Base-by-base conservation (phyloP, 306 rosid species). In the Sechiopsis laciniata region DNA sequence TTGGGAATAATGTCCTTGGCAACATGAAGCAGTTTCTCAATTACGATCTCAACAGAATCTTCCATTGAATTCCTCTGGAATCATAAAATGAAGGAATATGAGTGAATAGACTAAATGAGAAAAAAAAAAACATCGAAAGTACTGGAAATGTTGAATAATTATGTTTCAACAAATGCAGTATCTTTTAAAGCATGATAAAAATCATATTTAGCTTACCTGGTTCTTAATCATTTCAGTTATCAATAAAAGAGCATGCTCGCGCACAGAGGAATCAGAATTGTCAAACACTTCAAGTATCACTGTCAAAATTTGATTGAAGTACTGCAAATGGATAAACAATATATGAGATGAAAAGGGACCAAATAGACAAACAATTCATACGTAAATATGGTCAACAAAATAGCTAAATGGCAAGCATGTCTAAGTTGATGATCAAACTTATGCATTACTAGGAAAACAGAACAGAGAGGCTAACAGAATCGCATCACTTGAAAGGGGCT, bases 241-340 rank as follows among this genome's bases (percentile, higher is more conserved):
- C 85, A 95, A 75, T 35, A 86, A 81, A 74, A 95, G 96, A 50
- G 90, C 89, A 74, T 87, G 90, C 81, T 95, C 99, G 74, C 93
- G 91, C 54, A 85, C 80, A 71, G 89, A 78, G 80, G 93, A 82
- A 80, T 95, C 93, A 74, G 85, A 83, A 82, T 91, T 92, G 79
- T 95, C 99, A 86, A 89, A 79, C 77, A 91, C 91, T 84, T 95
- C 99, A 78, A 95, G 97, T 76, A 88, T 86, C 80, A 74, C 86
- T 2, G 97, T 91, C 88, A 95, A 79, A 76, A 95, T 95, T 83
- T 95, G 99, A 87, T 95, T 95, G 82, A 95, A 95, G 88, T 88
- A 95, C 99, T 95, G 96, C 91, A 90, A 67, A 73, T 53, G 59
- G 46, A 77, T 64, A 80, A 79, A 86, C 71, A 37, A 75, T 74